A percentile compares a stretch with the other conserved stretches of the same genome.
Evolutionary conservation across 2,329 filamentous ascomycete species (phyloP).

Genomic region (Trichoderma arundinaceum): DNA sequence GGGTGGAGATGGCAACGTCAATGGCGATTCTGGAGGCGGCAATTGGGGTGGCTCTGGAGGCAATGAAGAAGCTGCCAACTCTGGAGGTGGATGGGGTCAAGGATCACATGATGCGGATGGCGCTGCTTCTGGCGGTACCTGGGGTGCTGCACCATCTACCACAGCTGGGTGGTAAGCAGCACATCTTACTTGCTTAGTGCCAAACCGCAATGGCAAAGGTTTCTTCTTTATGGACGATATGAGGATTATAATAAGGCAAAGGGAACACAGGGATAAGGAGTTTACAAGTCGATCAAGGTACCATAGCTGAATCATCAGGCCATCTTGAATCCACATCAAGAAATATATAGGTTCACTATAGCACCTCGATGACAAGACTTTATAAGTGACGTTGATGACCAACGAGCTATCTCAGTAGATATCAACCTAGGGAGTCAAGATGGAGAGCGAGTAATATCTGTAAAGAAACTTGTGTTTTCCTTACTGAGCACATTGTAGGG

Average conservation of each 20-base stretch:
- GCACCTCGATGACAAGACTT: background rate
- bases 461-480: too few relatives aligned
- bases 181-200: background rate
- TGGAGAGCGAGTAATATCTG: background rate
- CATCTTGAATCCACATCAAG: conserved; percentile 13
- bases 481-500: too few relatives aligned
- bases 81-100: conserved; percentile 28
- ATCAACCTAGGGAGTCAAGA: too few relatives aligned
- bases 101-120: conserved; percentile 25
- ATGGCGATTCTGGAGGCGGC: conserved; percentile 32
- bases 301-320: background rate
- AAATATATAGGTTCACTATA: conserved; percentile 1
- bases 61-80: background rate
- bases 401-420: too few relatives aligned
- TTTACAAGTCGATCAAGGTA: background rate
- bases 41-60: background rate
- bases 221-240: background rate
- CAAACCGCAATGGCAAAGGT: background rate
- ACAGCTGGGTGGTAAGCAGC: background rate
- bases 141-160: conserved; percentile 27
- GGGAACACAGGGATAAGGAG: conserved; percentile 1
- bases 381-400: background rate
- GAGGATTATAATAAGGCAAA: background rate
- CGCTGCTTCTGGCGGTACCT: conserved; percentile 18
- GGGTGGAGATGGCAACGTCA: conserved; percentile 36